phyloP scores from a whole-genome alignment of 306 rosid species.

The Castanea sativa region DNA sequence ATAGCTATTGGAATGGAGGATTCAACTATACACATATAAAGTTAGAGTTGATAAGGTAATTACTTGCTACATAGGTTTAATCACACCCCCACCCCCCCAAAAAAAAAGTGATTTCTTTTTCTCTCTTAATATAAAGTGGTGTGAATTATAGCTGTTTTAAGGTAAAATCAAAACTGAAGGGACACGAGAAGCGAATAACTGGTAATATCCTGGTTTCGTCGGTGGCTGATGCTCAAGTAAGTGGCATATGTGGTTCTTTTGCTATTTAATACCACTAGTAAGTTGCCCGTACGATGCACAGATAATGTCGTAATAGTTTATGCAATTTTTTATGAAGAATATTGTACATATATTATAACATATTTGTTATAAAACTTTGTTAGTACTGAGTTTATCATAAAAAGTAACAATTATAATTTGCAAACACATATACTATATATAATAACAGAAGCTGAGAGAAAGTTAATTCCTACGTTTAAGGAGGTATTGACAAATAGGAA shows the following conservation, averaged over 20 bases:
- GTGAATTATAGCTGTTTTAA: conserved; percentile 18
- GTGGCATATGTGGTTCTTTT: conserved; percentile 20
- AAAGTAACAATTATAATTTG: too few species aligned
- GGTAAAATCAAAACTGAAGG: conserved; percentile 78
- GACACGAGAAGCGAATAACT: conserved; percentile 70
- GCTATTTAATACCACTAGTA: conserved; percentile 14
- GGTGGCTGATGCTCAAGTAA: conserved; percentile 83
- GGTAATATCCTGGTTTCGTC: conserved; percentile 78
- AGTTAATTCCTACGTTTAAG: too few species aligned
- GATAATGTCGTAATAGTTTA: too few species aligned
- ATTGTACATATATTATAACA: too few species aligned
- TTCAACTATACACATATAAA: conserved; percentile 71
- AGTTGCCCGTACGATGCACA: too few species aligned
- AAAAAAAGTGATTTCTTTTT: background rate
- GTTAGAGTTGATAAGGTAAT: conserved; percentile 79
- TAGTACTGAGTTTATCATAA: too few species aligned
- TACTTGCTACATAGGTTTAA: background rate
- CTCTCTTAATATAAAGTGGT: conserved; percentile 3
- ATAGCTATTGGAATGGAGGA: conserved; percentile 94
- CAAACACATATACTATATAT: too few species aligned
- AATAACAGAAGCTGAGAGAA: too few species aligned
- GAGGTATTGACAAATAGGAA: too few species aligned
- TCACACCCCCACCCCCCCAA: too few species aligned
- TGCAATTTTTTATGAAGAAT: too few species aligned
- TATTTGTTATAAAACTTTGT: too few species aligned